Evolutionary conservation across 768 basidiomycete genomes (phyloP).

Genomic region (Mycena vitilis): DNA sequence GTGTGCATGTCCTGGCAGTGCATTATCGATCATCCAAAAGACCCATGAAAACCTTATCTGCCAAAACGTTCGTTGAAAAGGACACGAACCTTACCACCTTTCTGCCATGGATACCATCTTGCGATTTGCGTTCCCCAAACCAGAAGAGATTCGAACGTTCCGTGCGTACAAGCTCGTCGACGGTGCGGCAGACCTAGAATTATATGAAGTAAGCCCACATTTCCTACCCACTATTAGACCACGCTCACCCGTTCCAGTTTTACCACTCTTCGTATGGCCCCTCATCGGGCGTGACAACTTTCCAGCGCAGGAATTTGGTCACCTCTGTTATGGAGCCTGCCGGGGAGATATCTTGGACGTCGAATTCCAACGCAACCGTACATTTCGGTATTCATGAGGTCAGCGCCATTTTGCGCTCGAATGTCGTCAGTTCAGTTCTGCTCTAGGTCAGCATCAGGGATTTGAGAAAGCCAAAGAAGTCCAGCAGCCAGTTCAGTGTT

Average conservation of each 20-base stretch:
- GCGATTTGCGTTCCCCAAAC: slow-evolving; percentile 48
- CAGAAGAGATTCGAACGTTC: slow-evolving; percentile 58
- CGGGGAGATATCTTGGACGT: slow-evolving; percentile 65
- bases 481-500: slow-evolving; percentile 58
- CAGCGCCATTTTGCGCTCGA: not conserved
- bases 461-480: slow-evolving; percentile 61
- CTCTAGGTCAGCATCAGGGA: slow-evolving; percentile 54
- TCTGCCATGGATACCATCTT: slow-evolving; percentile 51
- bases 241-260: slow-evolving; percentile 45
- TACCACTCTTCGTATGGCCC: slow-evolving; percentile 58
- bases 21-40: slow-evolving; percentile 12
- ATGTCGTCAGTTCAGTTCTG: not conserved
- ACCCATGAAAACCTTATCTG: slow-evolving; percentile 27
- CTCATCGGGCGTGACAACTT: slow-evolving; percentile 56
- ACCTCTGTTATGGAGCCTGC: slow-evolving; percentile 62
- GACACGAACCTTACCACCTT: slow-evolving; percentile 35
- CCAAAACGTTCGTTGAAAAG: slow-evolving; percentile 4
- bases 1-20: slow-evolving; percentile 7
- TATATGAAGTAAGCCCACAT: slow-evolving; percentile 55
- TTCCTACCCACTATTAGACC: not conserved
- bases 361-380: slow-evolving; percentile 55
- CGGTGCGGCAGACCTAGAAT: slow-evolving; percentile 45
- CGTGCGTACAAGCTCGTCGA: slow-evolving; percentile 50
- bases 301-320: slow-evolving; percentile 58
- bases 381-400: slow-evolving; percentile 64